Base-by-base conservation (phyloP, 2,329 filamentous ascomycete species). In the Fusarium sp. region DNA sequence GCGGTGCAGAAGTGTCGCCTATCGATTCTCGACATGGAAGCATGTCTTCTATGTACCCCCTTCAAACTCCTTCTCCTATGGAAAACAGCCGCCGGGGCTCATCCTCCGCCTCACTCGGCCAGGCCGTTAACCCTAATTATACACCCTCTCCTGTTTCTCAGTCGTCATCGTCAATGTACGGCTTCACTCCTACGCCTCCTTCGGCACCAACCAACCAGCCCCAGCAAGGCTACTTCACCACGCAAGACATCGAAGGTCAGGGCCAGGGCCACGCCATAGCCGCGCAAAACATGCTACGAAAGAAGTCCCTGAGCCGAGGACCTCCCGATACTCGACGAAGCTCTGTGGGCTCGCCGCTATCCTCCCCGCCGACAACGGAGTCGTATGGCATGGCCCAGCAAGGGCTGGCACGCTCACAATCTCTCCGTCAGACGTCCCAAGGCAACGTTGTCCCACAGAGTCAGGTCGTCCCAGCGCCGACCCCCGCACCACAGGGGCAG, bases 51-150 rank as follows among this genome's bases (percentile, higher is more conserved):
- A 66, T 52, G 9, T 23, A 67, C 41, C 64, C 76, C 10, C 13
- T 76, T 1, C 76, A 81, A 50, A 81, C 78, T 1, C 81, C 80
- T 1, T 82, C 81, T 0, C 81, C 81, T 0, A 73, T 80, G 61
- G 79, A 81, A 16, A 63, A 64, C 13, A 74, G 67, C 34, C 74
- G 77, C 7, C 75, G 73, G 20, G 74, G 43, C 52, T 79, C 76
- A 18, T 81, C 74, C 9, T 65, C 25, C 34, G 61, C 32, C 4
- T 77, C 74, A 3, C 64, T 76, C 16, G 25, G n/a, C 4, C 71
- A 73, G 48, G 32, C 9, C 20, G 14, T 71, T 3, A 65, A 57
- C 54, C 10, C 50, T 18, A 73, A 65, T 52, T 77, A 69, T 16
- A 65, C 77, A 10, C 73, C 79, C 7, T 80, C 78, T 18, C 78